Conservation (phyloP, 2,329 filamentous ascomycete species). For the Pyrenophora teres region DNA sequence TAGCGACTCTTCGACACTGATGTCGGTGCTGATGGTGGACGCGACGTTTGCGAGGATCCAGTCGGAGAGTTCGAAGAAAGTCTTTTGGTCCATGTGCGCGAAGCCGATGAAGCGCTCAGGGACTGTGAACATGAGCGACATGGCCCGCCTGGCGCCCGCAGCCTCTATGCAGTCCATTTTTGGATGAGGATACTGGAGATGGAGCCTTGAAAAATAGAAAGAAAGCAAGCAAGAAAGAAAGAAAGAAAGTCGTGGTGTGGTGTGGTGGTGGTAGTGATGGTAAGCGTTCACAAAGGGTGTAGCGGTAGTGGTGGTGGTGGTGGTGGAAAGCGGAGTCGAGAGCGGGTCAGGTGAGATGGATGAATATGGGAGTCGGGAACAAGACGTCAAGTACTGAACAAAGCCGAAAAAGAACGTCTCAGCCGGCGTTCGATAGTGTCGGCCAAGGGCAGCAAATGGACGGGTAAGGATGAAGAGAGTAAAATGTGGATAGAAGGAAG, state of each 20-base stretch:
- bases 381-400: constrained; percentile 5
- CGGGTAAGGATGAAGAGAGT: too few relatives aligned
- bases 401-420: too few relatives aligned
- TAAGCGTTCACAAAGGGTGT: background rate
- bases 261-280: background rate
- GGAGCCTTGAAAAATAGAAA: background rate
- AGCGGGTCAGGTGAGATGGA: constrained; percentile 12
- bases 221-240: background rate
- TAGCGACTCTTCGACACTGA: constrained; percentile 46
- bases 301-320: background rate
- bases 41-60: constrained; percentile 44
- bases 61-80: constrained; percentile 46
- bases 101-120: constrained; percentile 46
- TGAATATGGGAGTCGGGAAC: constrained; percentile 1
- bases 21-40: constrained; percentile 34
- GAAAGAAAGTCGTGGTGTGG: background rate
- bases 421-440: too few relatives aligned
- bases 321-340: constrained; percentile 15
- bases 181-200: background rate
- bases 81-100: constrained; percentile 46
- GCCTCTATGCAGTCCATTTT: constrained; percentile 24
- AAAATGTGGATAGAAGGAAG: too few relatives aligned
- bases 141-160: constrained; percentile 37
- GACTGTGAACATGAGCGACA: constrained; percentile 41
- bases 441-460: too few relatives aligned